Base-by-base conservation (phyloP, 352 stramenopile genomes). In the Globisporangium polare region DNA sequence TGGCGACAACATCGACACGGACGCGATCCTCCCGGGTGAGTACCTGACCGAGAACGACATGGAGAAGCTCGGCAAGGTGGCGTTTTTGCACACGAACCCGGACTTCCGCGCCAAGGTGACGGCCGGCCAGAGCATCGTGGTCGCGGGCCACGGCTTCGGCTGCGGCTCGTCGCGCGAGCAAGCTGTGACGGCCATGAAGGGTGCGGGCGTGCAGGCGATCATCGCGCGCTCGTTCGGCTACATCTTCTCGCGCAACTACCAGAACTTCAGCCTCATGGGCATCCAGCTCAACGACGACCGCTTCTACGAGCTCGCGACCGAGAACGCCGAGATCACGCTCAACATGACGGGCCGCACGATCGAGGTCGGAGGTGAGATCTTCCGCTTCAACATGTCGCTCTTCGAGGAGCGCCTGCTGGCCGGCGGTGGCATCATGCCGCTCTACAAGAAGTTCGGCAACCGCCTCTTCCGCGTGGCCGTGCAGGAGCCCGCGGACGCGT, bases 1-100 rank as follows among this genome's bases (percentile, higher is more conserved):
- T 67, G 84, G 82, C n/a, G 86, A 95, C 75, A 95, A 95, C 65
- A 93, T 95, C 31, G 85, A 95, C 69, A 95, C 86, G 54, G 86
- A 95, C 58, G 86, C 84, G n/a, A 93, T 95, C 67, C 67, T 95
- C 26, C 83, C 86, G 1, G 86, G 82, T 26, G 82, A 94, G 64
- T 93, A 78, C 53, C 47, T 94, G 66, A 89, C 79, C 31, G 86
- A 94, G 65, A 94, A 93, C 68, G 86, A 94, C 71, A 81, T 94
- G 60, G 83, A 92, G 54, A 81, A 82, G 52, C 74, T 94, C 9
- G 86, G 83, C 52, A 92, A 93, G 68, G 83, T 93, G 1, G 82
- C 86, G 8, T 95, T 95, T 63, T 41, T 92, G 58, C 78, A 95
- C 72, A 92, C 82, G 50, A 91, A 93, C 75, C 86, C 86, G 8